Evolutionary conservation across 768 basidiomycete species (phyloP).

Genomic region (Imleria badia): DNA sequence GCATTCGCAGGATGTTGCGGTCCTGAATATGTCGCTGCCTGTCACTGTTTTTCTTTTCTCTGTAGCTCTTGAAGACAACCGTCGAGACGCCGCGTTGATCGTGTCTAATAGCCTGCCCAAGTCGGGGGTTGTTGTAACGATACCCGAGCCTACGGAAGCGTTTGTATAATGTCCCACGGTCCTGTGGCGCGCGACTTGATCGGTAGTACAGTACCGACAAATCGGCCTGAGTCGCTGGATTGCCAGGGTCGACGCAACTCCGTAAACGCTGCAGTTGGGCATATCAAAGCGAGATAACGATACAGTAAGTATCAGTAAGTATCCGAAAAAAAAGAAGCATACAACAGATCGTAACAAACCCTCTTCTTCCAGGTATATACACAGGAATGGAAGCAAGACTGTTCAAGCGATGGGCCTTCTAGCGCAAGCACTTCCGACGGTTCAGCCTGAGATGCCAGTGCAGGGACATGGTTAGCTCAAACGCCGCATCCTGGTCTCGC

Average conservation of each 20-base stretch:
- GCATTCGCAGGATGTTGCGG: background rate
- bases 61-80: background rate
- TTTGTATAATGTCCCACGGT: background rate
- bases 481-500: too few species aligned
- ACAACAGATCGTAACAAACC: background rate
- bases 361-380: too few species aligned
- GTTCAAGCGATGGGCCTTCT: too few species aligned
- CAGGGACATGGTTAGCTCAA: background rate
- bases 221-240: background rate
- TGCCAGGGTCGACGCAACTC: background rate
- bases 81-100: background rate
- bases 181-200: background rate
- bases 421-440: background rate
- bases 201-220: background rate
- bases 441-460: too few species aligned
- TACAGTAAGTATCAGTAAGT: background rate
- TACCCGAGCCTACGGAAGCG: background rate
- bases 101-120: background rate
- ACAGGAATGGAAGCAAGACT: too few species aligned
- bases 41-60: background rate
- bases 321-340: background rate
- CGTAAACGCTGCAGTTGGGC: background rate
- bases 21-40: background rate
- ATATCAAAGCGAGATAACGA: background rate
- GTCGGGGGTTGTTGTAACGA: background rate